These are phyloP conservation scores for Candida jianshihensis DNA, from an alignment of 805 yeast species.

Conservation along the genomic window DNA sequence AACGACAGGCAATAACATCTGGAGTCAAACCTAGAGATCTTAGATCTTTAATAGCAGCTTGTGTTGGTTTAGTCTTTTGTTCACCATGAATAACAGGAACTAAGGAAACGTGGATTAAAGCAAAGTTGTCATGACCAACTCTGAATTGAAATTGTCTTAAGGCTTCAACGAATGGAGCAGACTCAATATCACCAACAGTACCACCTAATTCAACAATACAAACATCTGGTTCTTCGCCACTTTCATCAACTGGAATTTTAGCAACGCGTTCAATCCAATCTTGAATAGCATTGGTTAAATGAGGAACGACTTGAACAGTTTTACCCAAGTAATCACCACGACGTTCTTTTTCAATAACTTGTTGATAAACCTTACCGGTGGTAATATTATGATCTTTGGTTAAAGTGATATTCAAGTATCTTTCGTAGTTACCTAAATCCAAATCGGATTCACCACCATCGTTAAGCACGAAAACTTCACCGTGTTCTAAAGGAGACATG, in stretches of 20 bases:
- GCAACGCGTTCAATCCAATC: conserved; percentile 97
- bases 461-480: conserved; percentile 95
- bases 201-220: conserved; percentile 98
- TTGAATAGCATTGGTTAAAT: conserved; percentile 93
- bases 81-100: conserved; percentile 98
- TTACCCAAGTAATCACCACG: conserved; percentile 97
- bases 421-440: conserved; percentile 96
- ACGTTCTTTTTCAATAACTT: conserved; percentile 91
- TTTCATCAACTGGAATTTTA: conserved; percentile 81
- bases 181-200: conserved; percentile 98
- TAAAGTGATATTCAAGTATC: conserved; percentile 89
- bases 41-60: conserved; percentile 96
- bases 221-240: conserved; percentile 87
- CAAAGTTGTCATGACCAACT: conserved; percentile 90
- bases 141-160: conserved; percentile 97
- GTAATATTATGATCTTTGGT: conserved; percentile 95
- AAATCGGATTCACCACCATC: conserved; percentile 99
- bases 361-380: conserved; percentile 94
- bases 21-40: conserved; percentile 93
- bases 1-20: conserved; percentile 97
- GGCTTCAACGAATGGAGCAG: conserved; percentile 98
- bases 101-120: conserved; percentile 91
- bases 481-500: conserved; percentile 98
- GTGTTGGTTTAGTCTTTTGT: conserved; percentile 98
- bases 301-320: conserved; percentile 99